A percentile compares a stretch with the other conserved stretches of the same genome.
These are phyloP conservation scores for Deakozyma indianensis DNA, from an alignment of 805 yeast genomes.

Conservation along the genomic window DNA sequence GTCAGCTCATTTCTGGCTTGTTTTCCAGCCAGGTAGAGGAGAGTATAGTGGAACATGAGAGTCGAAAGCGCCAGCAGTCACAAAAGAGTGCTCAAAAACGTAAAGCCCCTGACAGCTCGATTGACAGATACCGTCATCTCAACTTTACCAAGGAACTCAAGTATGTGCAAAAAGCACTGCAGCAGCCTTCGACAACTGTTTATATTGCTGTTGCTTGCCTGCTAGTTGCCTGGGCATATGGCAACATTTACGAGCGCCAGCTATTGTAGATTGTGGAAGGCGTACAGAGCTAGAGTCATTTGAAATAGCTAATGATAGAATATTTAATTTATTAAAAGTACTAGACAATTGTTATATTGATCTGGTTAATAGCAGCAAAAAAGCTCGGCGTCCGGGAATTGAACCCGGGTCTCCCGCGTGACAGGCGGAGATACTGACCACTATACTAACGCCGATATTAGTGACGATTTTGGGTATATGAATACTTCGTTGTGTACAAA, in stretches of 20 bases:
- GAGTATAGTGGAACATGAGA: not conserved
- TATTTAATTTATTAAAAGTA: not conserved
- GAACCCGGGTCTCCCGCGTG: conserved; percentile 2
- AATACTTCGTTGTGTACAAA: too few relatives aligned
- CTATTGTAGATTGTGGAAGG: not conserved
- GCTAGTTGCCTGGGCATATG: not conserved
- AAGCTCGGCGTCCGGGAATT: conserved; percentile 2
- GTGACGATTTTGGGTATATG: too few relatives aligned
- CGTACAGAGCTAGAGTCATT: not conserved
- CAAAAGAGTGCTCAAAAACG: not conserved
- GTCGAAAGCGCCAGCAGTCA: not conserved
- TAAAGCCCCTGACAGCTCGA: not conserved
- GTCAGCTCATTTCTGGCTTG: not conserved
- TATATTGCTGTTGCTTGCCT: not conserved
- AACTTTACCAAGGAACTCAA: not conserved
- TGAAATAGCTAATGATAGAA: not conserved
- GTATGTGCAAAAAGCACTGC: not conserved
- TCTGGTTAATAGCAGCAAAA: not conserved
- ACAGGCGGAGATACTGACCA: conserved; percentile 2
- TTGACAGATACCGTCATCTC: not conserved
- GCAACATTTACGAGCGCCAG: not conserved
- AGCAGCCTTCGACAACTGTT: not conserved
- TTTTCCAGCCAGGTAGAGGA: not conserved
- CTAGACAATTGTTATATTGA: not conserved
- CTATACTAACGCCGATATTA: conserved; percentile 1